Conservation (phyloP, 148 eudicot genomes). For the Fagopyrum tataricum region DNA sequence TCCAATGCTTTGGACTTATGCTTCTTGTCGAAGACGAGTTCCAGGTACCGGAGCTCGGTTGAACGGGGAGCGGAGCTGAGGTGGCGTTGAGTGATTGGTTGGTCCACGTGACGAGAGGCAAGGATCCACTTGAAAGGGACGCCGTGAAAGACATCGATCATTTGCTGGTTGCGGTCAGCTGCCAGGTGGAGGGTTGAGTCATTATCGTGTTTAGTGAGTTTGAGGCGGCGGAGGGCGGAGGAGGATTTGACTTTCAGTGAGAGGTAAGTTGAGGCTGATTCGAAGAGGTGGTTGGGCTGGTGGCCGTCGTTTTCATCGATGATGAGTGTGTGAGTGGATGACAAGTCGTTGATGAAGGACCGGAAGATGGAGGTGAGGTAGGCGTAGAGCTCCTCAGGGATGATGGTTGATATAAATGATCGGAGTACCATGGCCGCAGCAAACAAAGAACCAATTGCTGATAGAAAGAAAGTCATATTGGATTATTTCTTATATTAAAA, state of each 20-base stretch:
- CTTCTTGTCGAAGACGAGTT: constrained; percentile 24
- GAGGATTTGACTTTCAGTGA: constrained; percentile 17
- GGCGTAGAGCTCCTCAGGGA: constrained; percentile 37
- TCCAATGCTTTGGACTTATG: constrained; percentile 23
- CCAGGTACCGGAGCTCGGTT: constrained; percentile 26
- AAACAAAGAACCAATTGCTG: too few species aligned
- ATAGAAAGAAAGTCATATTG: too few species aligned
- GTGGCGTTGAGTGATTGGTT: constrained; percentile 21
- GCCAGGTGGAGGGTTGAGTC: constrained; percentile 22
- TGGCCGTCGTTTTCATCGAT: constrained; percentile 46
- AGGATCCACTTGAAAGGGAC: constrained; percentile 30
- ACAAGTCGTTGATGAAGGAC: constrained; percentile 28
- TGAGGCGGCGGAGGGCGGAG: constrained; percentile 25
- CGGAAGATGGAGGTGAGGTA: constrained; percentile 27
- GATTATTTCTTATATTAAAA: too few species aligned
- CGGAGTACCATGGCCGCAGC: constrained; percentile 12
- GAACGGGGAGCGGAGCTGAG: constrained; percentile 21
- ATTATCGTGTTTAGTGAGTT: constrained; percentile 26
- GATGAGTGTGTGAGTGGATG: constrained; percentile 31
- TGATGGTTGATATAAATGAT: constrained; percentile 32
- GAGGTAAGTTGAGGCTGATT: constrained; percentile 40
- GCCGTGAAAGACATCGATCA: constrained; percentile 27
- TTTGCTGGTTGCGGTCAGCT: constrained; percentile 32
- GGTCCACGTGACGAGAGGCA: constrained; percentile 15
- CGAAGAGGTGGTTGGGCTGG: constrained; percentile 36